Evolutionary conservation across 495 filamentous ascomycete genomes (phyloP), one percentile per base, ranked within the genome.

Genomic region (Alectoria sarmentosa): DNA sequence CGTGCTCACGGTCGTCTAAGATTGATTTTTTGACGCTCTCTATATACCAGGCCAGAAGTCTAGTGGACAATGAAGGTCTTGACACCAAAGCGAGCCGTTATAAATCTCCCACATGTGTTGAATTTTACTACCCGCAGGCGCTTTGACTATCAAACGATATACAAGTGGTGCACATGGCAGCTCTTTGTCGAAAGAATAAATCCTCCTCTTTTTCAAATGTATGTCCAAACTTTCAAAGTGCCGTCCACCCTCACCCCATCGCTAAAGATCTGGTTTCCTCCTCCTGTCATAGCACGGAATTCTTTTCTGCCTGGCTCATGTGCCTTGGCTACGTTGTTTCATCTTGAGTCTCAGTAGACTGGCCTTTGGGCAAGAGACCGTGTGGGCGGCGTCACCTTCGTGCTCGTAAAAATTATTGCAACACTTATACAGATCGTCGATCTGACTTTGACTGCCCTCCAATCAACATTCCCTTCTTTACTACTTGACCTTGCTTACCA

Each of bases 1-100:
- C 94, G 94, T 90, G 94, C 94, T 98, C 92, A 92, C 89, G 90
- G 91, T 92, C 87, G 87, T 88, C 94, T 95, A 83, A 98, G 84
- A 98, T 71, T 71, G 84, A 89, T 75, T 71, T 75, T 71, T 72
- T 79, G 76, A 75, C 85, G 83, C 82, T 88, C 83, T 81, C 76
- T 87, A 70, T 72, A 75, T 80, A 82, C 82, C 89, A 87, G 80
- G 83, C 88, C 77, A 70, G 76, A 72, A 73, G 78, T 76, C 78
- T 78, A 71, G 52, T 55, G 75, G 65, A 66, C 75, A 60, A 73
- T 85, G 84, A 82, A 69, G 79, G 79, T 76, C 78, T 71, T 79
- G 80, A 74, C 75, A 76, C 70, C 71, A 77, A 76, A 72, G 74
- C 76, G 76, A 77, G 64, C 75, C 80, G 80, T 73, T 73, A 83